Conservation (phyloP, 208 protist genomes). For the Wallacemonas sp. region DNA sequence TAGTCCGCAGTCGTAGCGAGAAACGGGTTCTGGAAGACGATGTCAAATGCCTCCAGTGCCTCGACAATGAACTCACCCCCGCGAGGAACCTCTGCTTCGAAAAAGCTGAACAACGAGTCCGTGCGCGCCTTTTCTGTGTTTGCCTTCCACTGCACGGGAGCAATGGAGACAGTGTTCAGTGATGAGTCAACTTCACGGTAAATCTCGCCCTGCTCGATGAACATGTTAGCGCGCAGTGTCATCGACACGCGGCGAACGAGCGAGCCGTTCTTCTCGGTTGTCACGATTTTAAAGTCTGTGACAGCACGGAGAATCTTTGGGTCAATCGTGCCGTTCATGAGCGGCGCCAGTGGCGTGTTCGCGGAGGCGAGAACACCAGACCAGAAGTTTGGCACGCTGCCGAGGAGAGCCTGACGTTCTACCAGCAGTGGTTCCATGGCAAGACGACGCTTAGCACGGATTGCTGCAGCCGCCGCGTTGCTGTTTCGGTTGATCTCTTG, state of each 20-base stretch:
- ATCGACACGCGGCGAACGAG: slow-evolving; percentile 54
- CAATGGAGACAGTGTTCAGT: slow-evolving; percentile 52
- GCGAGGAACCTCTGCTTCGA: slow-evolving; percentile 28
- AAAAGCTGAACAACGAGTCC: slow-evolving; percentile 81
- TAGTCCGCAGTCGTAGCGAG: slow-evolving; percentile 35
- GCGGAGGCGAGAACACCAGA: slow-evolving; percentile 41
- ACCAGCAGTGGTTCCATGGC: slow-evolving; percentile 64
- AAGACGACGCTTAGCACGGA: slow-evolving; percentile 35
- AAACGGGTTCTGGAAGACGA: slow-evolving; percentile 79
- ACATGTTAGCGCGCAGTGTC: slow-evolving; percentile 69
- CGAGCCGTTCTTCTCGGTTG: slow-evolving; percentile 35
- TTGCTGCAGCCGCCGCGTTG: slow-evolving; percentile 6
- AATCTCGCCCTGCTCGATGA: slow-evolving; percentile 58
- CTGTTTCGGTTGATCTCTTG: slow-evolving; percentile 1
- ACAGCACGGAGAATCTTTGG: slow-evolving; percentile 79
- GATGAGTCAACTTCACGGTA: slow-evolving; percentile 54
- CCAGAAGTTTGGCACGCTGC: slow-evolving; percentile 62
- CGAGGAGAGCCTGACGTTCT: slow-evolving; percentile 49
- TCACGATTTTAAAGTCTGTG: slow-evolving; percentile 55
- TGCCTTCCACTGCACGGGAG: slow-evolving; percentile 71
- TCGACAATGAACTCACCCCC: slow-evolving; percentile 45
- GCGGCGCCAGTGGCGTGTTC: slow-evolving; percentile 34
- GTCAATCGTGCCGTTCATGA: slow-evolving; percentile 79
- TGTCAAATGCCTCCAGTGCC: slow-evolving; percentile 58
- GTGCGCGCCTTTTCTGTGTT: slow-evolving; percentile 59